Evolutionary conservation across 345 rosid genomes (phyloP), one percentile per base, ranked within the genome.

Genomic region (Reutealis trisperma): DNA sequence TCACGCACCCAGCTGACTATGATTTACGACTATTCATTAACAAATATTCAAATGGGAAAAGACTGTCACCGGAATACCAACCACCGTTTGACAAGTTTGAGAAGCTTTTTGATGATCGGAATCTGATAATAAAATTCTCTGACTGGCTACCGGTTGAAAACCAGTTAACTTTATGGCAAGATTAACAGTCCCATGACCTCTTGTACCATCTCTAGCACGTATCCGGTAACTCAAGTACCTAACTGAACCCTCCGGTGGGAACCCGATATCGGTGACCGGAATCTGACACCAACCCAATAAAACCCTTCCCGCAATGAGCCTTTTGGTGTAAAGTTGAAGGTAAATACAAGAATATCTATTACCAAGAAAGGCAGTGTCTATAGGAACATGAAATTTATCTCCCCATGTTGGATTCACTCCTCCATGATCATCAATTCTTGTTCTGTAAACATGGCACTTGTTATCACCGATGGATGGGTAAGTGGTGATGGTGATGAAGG

Each of bases 251-350:
- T 0, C 67, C 14, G 83, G 81, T 13, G 76, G 79, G 30, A 37
- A 65, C 59, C 73, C 75, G 19, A 87, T 51, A 64, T 89, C 92
- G 8, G 69, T 54, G 1, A 72, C 85, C 3, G 85, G 90, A 77
- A 89, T 79, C 77, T 52, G 88, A 42, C 88, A 87, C 89, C 89
- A 89, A 44, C 92, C 92, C 63, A 89, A 63, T 12, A 73, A 71
- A 62, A 79, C 42, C 51, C 42, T 67, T 49, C 92, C 88, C 12
- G 45, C 21, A 16, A 86, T 64, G 74, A 84, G 87, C 47, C 81
- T 52, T 71, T 83, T 84, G 34, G 78, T 75, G 73, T 84, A 83
- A 45, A 89, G 73, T 14, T 77, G 70, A 32, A 89, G 76, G 25
- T 67, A 52, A 13, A 82, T 47, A 59, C 66, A 79, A 47, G 84